Evolutionary conservation across 257 asterid species (phyloP).

Genomic region (Catharanthus roseus): DNA sequence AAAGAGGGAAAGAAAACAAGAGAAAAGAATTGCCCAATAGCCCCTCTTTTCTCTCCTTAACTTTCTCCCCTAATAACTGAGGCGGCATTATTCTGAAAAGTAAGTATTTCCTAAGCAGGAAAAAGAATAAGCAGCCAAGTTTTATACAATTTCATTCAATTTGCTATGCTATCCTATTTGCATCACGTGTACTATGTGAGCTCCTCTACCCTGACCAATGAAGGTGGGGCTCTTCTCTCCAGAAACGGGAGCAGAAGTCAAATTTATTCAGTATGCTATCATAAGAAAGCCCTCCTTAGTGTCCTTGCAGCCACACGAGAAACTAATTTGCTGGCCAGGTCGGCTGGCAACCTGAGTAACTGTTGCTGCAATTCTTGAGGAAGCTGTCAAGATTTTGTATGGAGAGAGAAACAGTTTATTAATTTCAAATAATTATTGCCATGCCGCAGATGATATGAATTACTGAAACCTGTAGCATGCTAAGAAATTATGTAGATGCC

Average conservation of each 20-base stretch:
- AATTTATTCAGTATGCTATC: constrained; percentile 3
- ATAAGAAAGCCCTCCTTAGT: constrained; percentile 52
- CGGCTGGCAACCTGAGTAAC: constrained; percentile 60
- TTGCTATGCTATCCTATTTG: background rate
- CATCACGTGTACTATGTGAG: background rate
- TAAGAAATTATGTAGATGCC: background rate
- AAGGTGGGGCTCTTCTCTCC: background rate
- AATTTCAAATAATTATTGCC: background rate
- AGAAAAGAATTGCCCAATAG: no score
- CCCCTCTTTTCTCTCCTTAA: no score
- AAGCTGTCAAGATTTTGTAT: constrained; percentile 44
- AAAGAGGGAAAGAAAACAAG: no score
- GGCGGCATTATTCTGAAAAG: no score
- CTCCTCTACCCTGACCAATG: background rate
- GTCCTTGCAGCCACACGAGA: constrained; percentile 82
- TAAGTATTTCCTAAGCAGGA: no score
- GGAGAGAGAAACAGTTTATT: background rate
- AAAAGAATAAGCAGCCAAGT: background rate
- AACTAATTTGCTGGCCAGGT: constrained; percentile 54
- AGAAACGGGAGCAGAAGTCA: background rate
- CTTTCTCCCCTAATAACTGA: no score
- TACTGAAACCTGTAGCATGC: background rate
- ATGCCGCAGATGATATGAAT: background rate
- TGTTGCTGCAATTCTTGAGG: constrained; percentile 67
- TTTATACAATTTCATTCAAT: background rate